phyloP scores from a whole-genome alignment of 345 rosid species.

The Boechera stricta region DNA sequence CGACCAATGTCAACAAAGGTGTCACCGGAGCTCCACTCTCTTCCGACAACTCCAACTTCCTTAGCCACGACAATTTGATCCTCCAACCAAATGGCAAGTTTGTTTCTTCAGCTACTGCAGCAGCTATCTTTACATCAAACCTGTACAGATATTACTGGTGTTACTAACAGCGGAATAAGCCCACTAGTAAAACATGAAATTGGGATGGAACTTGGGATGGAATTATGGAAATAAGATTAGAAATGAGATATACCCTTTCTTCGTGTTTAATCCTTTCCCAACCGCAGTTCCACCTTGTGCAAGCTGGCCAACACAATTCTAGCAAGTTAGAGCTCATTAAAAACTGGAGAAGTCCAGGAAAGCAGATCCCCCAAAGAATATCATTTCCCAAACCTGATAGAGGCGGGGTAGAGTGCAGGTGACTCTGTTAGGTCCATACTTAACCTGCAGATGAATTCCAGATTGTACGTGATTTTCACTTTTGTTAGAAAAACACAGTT shows the following conservation, averaged over 20 bases:
- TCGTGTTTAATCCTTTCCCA: conserved; percentile 96
- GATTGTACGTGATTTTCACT: conserved; percentile 21
- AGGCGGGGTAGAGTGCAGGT: conserved; percentile 74
- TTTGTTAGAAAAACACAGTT: background rate
- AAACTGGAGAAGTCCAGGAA: conserved; percentile 21
- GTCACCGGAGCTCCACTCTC: conserved; percentile 55
- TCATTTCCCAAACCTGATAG: conserved; percentile 72
- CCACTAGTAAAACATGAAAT: background rate
- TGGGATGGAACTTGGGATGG: conserved; percentile 7
- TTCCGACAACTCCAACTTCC: conserved; percentile 39
- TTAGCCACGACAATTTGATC: conserved; percentile 42
- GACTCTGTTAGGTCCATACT: conserved; percentile 81
- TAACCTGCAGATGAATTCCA: conserved; percentile 57
- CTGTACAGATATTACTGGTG: conserved; percentile 47
- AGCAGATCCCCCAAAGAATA: conserved; percentile 17
- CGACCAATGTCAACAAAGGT: conserved; percentile 56
- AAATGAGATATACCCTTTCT: conserved; percentile 74
- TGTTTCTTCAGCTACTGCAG: conserved; percentile 94
- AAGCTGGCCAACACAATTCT: conserved; percentile 65
- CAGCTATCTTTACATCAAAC: conserved; percentile 92
- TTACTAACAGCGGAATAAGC: conserved; percentile 22
- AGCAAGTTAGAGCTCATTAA: conserved; percentile 47
- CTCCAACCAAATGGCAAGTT: conserved; percentile 62
- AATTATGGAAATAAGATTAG: background rate
- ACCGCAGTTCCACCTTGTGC: conserved; percentile 99